phyloP scores from a whole-genome alignment of 495 filamentous ascomycete species.

The Hypoxylon trugodes region DNA sequence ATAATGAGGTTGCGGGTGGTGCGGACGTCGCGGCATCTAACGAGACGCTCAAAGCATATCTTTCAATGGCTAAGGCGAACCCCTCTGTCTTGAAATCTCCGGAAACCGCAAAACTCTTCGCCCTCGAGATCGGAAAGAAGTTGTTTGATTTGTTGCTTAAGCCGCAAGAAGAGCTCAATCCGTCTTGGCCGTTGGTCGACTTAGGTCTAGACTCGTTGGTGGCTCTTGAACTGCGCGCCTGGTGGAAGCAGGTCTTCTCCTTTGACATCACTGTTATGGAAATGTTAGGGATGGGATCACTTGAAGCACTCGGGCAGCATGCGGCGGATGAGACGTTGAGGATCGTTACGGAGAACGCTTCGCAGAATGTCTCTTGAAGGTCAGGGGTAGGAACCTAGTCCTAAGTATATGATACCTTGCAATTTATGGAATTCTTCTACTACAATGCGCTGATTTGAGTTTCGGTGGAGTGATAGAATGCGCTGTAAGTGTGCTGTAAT shows the following conservation, averaged over 20 bases:
- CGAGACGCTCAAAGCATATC: slow-evolving; percentile 36
- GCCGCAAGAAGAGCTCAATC: slow-evolving; percentile 52
- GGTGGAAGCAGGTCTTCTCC: slow-evolving; percentile 50
- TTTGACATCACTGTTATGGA: slow-evolving; percentile 45
- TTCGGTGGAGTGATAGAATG: too few relatives aligned
- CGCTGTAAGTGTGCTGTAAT: too few relatives aligned
- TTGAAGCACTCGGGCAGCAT: slow-evolving; percentile 28
- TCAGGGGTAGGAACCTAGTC: too few relatives aligned
- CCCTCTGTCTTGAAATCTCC: slow-evolving; percentile 18
- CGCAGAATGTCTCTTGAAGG: slow-evolving; percentile 15
- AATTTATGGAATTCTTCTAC: too few relatives aligned
- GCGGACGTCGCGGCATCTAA: slow-evolving; percentile 10
- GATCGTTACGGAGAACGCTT: slow-evolving; percentile 9
- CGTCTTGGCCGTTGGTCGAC: slow-evolving; percentile 42
- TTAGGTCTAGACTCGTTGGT: slow-evolving; percentile 57
- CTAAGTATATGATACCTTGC: too few relatives aligned
- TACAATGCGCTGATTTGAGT: too few relatives aligned
- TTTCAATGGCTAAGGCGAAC: slow-evolving; percentile 18
- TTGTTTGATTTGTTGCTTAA: slow-evolving; percentile 51
- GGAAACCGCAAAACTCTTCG: slow-evolving; percentile 24
- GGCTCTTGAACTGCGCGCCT: slow-evolving; percentile 57
- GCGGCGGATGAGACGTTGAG: slow-evolving; percentile 6
- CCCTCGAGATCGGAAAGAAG: slow-evolving; percentile 44
- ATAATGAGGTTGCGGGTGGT: slow-evolving; percentile 21
- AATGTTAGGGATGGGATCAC: slow-evolving; percentile 33